phyloP scores from a whole-genome alignment of 257 asterid species.

The Jacaranda copaia region DNA sequence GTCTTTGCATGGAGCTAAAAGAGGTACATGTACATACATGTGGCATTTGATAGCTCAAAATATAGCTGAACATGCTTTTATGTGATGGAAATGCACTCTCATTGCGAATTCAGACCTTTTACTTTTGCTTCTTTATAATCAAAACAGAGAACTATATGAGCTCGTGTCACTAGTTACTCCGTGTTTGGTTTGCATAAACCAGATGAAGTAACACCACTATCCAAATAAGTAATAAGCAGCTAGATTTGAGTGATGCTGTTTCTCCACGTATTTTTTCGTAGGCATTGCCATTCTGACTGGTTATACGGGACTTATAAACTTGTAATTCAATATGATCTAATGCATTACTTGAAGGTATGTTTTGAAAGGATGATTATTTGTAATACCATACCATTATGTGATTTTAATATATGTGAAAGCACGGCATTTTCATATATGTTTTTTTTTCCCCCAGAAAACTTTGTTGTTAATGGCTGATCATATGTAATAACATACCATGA shows the following conservation, averaged over 20 bases:
- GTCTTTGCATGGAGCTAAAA: conserved; percentile 9
- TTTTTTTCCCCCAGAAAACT: too few species aligned
- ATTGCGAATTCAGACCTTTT: conserved; percentile 4
- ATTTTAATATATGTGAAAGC: too few species aligned
- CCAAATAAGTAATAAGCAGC: not conserved
- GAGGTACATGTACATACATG: not conserved
- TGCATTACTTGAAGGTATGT: too few species aligned
- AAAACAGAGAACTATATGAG: not conserved
- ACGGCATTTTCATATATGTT: too few species aligned
- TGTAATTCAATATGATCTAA: not conserved
- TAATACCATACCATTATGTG: too few species aligned
- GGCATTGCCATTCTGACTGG: too few species aligned
- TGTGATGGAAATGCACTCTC: conserved; percentile 1
- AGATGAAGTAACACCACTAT: not conserved
- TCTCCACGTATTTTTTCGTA: not conserved
- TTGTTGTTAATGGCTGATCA: too few species aligned
- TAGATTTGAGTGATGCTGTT: not conserved
- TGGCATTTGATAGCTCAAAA: too few species aligned
- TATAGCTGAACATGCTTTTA: not conserved
- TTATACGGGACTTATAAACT: not conserved
- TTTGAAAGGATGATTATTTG: too few species aligned
- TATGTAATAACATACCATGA: not conserved
- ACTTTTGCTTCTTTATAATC: not conserved
- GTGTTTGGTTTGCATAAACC: too few species aligned
- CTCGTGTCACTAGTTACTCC: not conserved